Evolutionary conservation across 805 yeast species (phyloP).

Genomic region (Starmerella stigmatis): DNA sequence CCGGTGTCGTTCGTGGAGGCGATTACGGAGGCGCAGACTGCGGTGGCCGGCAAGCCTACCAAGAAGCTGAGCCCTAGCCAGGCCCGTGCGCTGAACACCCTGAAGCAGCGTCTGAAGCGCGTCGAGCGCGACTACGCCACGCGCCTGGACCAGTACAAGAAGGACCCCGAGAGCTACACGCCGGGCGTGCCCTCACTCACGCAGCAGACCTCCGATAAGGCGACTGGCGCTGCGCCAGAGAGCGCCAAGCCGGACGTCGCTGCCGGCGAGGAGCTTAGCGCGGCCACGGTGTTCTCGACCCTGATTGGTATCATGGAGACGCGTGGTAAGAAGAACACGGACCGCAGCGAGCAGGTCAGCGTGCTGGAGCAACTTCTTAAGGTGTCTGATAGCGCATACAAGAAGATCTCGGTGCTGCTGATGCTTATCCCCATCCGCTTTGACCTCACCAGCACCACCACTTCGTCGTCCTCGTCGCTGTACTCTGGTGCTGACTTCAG

Average conservation of each 20-base stretch:
- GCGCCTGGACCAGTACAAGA: conserved; percentile 49
- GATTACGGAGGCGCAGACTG: conserved; percentile 62
- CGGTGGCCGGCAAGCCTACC: conserved; percentile 44
- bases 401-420: conserved; percentile 64
- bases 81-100: conserved; percentile 76
- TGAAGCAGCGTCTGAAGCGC: conserved; percentile 81
- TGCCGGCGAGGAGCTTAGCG: conserved; percentile 25
- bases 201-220: conserved; percentile 27
- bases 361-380: conserved; percentile 51
- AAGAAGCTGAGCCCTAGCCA: conserved; percentile 73
- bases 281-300: conserved; percentile 54
- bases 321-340: conserved; percentile 92
- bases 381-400: conserved; percentile 52
- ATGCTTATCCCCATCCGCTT: conserved; percentile 80
- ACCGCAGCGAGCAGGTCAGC: conserved; percentile 64
- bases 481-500: conserved; percentile 19
- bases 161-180: conserved; percentile 63
- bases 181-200: conserved; percentile 25
- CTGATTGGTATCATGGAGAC: conserved; percentile 69
- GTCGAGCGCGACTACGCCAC: conserved; percentile 56
- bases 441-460: conserved; percentile 70
- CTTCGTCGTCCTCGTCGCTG: conserved; percentile 36
- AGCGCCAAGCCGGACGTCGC: conserved; percentile 30
- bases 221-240: conserved; percentile 28
- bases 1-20: conserved; percentile 64